Percentiles rank a stretch among this genome's conserved stretches.
These are phyloP conservation scores for Penicillium maclennaniae DNA, from an alignment of 495 filamentous ascomycete species.

Conservation along the genomic window DNA sequence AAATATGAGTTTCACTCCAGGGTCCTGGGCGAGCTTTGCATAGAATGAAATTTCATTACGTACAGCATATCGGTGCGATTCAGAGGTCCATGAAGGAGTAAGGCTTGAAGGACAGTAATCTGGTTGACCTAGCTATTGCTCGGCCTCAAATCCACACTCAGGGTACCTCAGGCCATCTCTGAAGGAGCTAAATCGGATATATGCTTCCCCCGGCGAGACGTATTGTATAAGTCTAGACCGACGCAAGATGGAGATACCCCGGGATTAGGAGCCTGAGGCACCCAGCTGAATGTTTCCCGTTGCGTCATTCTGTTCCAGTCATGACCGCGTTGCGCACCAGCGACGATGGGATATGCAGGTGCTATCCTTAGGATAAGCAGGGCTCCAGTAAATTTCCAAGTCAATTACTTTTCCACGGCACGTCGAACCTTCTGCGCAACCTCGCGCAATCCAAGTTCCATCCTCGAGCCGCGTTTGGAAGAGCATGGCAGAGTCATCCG, in stretches of 20 bases:
- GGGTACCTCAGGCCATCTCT: too few species aligned
- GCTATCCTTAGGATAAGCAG: slow-evolving; percentile 1
- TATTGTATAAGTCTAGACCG: not conserved
- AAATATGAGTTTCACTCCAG: slow-evolving; percentile 20
- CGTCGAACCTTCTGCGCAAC: slow-evolving; percentile 6
- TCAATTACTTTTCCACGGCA: not conserved
- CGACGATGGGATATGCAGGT: slow-evolving; percentile 23
- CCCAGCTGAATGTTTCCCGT: not conserved
- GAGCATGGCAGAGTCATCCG: slow-evolving; percentile 64
- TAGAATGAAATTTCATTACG: not conserved
- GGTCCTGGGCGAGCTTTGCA: not conserved
- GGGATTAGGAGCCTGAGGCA: slow-evolving; percentile 15
- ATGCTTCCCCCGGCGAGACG: too few species aligned
- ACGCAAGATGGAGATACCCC: not conserved
- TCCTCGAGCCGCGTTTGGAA: slow-evolving; percentile 56
- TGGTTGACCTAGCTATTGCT: not conserved
- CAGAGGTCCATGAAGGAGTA: not conserved
- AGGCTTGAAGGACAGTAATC: too few species aligned
- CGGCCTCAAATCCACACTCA: not conserved
- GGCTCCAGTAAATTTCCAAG: not conserved
- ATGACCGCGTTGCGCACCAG: slow-evolving; percentile 8
- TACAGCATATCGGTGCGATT: not conserved
- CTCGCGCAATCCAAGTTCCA: slow-evolving; percentile 3
- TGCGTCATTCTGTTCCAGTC: slow-evolving; percentile 22
- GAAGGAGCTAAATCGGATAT: too few species aligned